Evolutionary conservation across 139 green algal genomes (phyloP), one percentile per base, ranked within the genome.

Genomic region (Coelastrella sp.): DNA sequence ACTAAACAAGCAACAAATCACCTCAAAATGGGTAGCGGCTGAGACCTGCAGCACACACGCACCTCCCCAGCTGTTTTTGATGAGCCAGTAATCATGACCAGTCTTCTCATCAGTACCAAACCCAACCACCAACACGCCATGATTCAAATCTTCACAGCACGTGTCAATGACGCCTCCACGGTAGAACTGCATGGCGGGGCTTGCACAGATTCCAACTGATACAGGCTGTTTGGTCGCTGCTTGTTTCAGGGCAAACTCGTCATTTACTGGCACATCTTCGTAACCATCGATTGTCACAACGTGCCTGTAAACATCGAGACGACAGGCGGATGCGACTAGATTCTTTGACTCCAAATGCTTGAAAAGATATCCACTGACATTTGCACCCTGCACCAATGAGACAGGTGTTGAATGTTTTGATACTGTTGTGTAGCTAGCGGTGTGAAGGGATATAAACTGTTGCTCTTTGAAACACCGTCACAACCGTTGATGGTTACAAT

Each of bases 11-110:
- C 74, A 8, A 20, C 23, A 80, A 80, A 57, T 16, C 8, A 16
- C 23, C 77, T 47, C 32, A 47, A 47, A 47, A 83, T 7, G 11
- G 22, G 47, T 71, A 10, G 11, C 11, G 61, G 8, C 61, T 71
- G 8, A 13, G 32, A 47, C 32, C 32, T 47, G 32, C 32, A 47
- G 32, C 32, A 47, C 32, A 47, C 32, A 23, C 77, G 64, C 54
- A 83, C 77, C 68, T 20, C 98, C 98, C 98, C 98, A 99, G 8
- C 92, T 97, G 95, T 99, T 99, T 94, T 99, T 99, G 4, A 99
- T 94, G 13, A 98, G 96, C 96, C 96, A 99, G 95, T 98, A 99
- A 68, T 90, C 78, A 68, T 92, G 75, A 61, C 93, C 89, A 1
- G 64, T 87, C 79, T 94, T 92, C 22, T 95, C 88, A 23, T 95